Percentiles rank a stretch among this genome's conserved stretches.
Evolutionary conservation across 1,284 basidiomycete genomes (phyloP).

Genomic region (Moesziomyces globuligerus): DNA sequence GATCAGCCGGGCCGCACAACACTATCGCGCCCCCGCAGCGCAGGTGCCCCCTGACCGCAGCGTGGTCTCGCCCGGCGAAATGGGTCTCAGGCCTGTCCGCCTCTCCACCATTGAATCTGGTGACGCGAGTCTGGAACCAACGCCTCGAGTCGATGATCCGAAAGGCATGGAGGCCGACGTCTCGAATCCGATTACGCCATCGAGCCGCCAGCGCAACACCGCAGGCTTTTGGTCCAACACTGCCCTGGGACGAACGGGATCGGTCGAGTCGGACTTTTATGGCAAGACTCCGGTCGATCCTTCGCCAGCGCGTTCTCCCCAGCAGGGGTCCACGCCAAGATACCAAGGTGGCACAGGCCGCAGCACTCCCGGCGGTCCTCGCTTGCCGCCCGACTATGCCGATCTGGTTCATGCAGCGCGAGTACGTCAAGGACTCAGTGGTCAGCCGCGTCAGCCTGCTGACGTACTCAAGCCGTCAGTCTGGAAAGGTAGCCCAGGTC

Average conservation of each 20-base stretch:
- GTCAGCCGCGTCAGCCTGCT: not conserved
- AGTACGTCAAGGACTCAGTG: not conserved
- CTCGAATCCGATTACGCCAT: not conserved
- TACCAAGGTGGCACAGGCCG: not conserved
- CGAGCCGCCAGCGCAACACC: not conserved
- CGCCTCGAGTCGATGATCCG: not conserved
- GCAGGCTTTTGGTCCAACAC: no score
- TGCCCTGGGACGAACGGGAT: not conserved
- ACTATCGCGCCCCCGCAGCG: constrained; percentile 3
- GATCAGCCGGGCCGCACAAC: constrained; percentile 13
- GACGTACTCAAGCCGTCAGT: not conserved
- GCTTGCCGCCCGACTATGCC: not conserved
- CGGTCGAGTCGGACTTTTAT: not conserved
- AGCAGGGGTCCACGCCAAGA: not conserved
- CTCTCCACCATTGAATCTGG: not conserved
- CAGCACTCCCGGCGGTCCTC: not conserved
- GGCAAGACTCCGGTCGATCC: not conserved
- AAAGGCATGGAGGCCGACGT: not conserved
- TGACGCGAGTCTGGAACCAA: not conserved
- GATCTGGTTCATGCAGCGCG: not conserved
- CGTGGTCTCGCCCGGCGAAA: not conserved
- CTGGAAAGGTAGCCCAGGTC: not conserved
- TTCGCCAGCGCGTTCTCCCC: not conserved
- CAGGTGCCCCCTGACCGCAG: not conserved
- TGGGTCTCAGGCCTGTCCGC: not conserved